Evolutionary conservation across 2,329 filamentous ascomycete species (phyloP).

Genomic region (Beauveria sp.): DNA sequence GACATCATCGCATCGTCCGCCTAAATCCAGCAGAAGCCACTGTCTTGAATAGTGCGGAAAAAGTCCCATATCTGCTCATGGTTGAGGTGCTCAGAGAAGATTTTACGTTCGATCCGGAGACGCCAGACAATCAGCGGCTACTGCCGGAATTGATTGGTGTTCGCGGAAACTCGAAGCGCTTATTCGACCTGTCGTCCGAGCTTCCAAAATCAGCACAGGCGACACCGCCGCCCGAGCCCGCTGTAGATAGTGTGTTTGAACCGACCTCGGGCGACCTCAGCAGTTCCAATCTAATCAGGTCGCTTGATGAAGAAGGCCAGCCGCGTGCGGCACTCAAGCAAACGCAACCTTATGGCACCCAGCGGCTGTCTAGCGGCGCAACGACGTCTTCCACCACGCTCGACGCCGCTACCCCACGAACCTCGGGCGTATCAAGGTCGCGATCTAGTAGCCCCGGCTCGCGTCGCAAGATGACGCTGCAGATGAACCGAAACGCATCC

Average conservation of each 20-base stretch:
- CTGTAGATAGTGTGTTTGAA: slow-evolving; percentile 71
- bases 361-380: slow-evolving; percentile 53
- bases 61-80: slow-evolving; percentile 80
- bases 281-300: slow-evolving; percentile 61
- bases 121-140: slow-evolving; percentile 62
- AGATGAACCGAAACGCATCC: slow-evolving; percentile 44
- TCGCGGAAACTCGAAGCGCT: slow-evolving; percentile 48
- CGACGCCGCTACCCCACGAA: slow-evolving; percentile 58
- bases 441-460: slow-evolving; percentile 59
- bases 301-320: slow-evolving; percentile 41
- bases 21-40: slow-evolving; percentile 79
- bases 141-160: slow-evolving; percentile 50
- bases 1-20: slow-evolving; percentile 74
- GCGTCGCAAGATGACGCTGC: slow-evolving; percentile 53
- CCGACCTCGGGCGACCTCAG: slow-evolving; percentile 72
- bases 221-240: slow-evolving; percentile 34
- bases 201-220: slow-evolving; percentile 44
- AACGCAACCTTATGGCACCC: slow-evolving; percentile 27
- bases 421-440: slow-evolving; percentile 60
- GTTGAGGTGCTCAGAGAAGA: slow-evolving; percentile 75
- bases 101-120: slow-evolving; percentile 73
- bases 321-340: slow-evolving; percentile 22
- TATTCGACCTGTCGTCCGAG: slow-evolving; percentile 62
- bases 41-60: slow-evolving; percentile 78
- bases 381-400: slow-evolving; percentile 53